phyloP scores from a whole-genome alignment of 2,329 filamentous ascomycete genomes.

The Hymenoscyphus occultus region DNA sequence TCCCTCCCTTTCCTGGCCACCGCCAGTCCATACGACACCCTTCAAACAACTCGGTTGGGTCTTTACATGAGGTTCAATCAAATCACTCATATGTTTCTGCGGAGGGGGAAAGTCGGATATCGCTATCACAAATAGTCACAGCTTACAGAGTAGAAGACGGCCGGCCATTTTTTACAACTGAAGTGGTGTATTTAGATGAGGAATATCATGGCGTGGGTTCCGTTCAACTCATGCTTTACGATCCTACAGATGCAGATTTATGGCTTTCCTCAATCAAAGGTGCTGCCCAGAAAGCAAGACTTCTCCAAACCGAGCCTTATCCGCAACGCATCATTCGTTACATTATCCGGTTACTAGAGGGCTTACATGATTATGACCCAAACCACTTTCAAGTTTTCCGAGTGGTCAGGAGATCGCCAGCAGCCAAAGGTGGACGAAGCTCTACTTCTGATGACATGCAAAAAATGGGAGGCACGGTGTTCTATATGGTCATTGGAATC shows the following conservation, averaged over 20 bases:
- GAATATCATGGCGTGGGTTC: slow-evolving; percentile 57
- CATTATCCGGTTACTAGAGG: slow-evolving; percentile 59
- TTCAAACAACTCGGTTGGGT: slow-evolving; percentile 55
- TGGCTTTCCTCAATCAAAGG: slow-evolving; percentile 63
- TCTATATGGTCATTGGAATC: slow-evolving; percentile 66
- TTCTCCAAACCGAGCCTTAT: slow-evolving; percentile 50
- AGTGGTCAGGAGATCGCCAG: slow-evolving; percentile 60
- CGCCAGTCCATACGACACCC: slow-evolving; percentile 52
- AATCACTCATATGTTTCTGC: slow-evolving; percentile 46
- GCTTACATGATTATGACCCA: slow-evolving; percentile 66
- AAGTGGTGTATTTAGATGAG: slow-evolving; percentile 67
- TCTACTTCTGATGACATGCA: slow-evolving; percentile 62
- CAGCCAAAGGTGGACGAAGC: slow-evolving; percentile 50
- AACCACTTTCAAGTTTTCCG: slow-evolving; percentile 66
- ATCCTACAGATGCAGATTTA: slow-evolving; percentile 60
- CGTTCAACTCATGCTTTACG: slow-evolving; percentile 62
- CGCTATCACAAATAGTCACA: slow-evolving; percentile 64
- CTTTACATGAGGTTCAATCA: slow-evolving; percentile 59
- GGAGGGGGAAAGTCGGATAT: slow-evolving; percentile 52
- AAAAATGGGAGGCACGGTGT: slow-evolving; percentile 62
- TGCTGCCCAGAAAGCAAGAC: slow-evolving; percentile 54
- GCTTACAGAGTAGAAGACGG: slow-evolving; percentile 66
- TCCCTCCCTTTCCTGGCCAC: slow-evolving; percentile 43
- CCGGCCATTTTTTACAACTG: slow-evolving; percentile 62
- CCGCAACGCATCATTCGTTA: slow-evolving; percentile 60